Evolutionary conservation across 306 rosid species (phyloP), one percentile per base, ranked within the genome.

Genomic region (Albizia julibrissin): DNA sequence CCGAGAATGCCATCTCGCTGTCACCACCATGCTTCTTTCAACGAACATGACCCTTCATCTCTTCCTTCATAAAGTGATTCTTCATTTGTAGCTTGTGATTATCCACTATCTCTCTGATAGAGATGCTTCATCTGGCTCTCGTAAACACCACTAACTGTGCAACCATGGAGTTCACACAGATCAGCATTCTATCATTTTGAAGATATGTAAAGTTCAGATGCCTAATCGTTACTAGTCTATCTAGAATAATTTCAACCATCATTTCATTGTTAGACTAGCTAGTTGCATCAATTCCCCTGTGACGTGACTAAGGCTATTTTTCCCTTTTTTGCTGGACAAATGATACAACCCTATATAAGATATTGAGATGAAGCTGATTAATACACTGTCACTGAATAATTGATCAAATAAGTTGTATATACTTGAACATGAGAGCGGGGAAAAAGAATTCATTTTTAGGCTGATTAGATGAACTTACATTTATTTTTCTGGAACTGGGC

Each of bases 1-100:
- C 59, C n/a, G 26, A 74, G 81, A 77, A 19, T 77, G 78, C 64
- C 80, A 80, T 81, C 88, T 81, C 88, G 43, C 50, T 76, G 85
- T 80, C 87, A 84, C 79, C 71, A 68, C 81, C 84, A 52, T 62
- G 70, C 80, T 84, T 78, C 77, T 52, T 34, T 33, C 40, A 65
- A 10, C 10, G 64, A 75, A 77, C 81, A 68, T 65, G 85, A 84
- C 88, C 27, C 40, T 73, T 81, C 85, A 34, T 75, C 75, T 71
- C 42, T 81, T 85, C 85, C 34, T 70, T 75, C 44, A 67, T 54
- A 82, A 81, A 85, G 80, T 77, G 49, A 58, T 62, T 70, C 75
- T 24, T 84, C 68, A 22, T 0, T 24, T 24, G 33, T 59, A 24
- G 24, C 33, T 59, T 24, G 16, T 24, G 10, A 59, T 10, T 34